Base-by-base conservation (phyloP, 129 eudicot species). In the Flaveria ramosissima region DNA sequence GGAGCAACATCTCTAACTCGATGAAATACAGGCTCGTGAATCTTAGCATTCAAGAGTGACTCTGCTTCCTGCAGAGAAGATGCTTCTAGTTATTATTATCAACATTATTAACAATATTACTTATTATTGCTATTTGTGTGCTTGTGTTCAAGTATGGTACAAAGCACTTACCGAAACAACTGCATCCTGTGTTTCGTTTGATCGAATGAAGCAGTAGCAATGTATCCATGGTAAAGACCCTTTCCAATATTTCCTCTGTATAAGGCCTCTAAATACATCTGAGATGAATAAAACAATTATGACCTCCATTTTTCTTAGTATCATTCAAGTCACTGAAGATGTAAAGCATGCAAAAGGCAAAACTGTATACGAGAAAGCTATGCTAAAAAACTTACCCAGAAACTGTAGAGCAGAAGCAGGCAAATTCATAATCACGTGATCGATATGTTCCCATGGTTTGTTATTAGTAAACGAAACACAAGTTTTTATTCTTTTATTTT, bases 1-100 rank as follows among this genome's bases (percentile, higher is more conserved):
- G 99, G 99, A 68, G 99, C 99, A 84, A 95, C 99, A 89, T 95
- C 99, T 80, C 99, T 76, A 56, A 95, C 97, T 77, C 92, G 85
- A 75, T 91, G 91, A 92, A 92, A 89, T 46, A 89, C 11, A 12
- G 96, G 99, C 42, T 89, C 86, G 1, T 63, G 67, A 72, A 95
- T 92, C 46, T 83, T 76, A 51, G 96, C 92, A 69, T 84, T 83
- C 80, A 95, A 48, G 64, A 90, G 90, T 60, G 91, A 70, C 77
- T 95, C 97, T 2, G 96, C 99, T 77, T 70, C 92, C 99, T 95
- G 88, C 63, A 85, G 24, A 78, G 21, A 70, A 71, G 45, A 52
- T 42, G 42, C 8, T 51, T 11, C 2, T 23, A 20, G 17, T 55
- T 41, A 19, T 6, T 17, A 60, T 43, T 7, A 9, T 46, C 46